phyloP scores from a whole-genome alignment of 2,329 filamentous ascomycete genomes.

The Parastagonospora nodorum region DNA sequence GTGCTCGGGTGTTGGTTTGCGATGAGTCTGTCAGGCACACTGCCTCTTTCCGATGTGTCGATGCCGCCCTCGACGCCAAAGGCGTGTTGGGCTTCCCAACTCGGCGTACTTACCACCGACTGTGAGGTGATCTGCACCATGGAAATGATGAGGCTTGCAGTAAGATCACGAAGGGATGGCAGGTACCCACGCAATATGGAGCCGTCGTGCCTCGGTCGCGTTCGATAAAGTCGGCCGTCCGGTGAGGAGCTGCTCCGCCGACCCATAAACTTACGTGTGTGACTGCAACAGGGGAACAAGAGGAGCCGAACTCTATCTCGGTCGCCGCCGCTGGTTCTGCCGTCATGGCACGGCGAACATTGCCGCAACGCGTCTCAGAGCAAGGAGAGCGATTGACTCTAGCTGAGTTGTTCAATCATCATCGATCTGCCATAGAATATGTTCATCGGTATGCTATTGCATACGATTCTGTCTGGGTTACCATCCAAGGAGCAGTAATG shows the following conservation, averaged over 20 bases:
- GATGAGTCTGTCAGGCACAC: too few species aligned
- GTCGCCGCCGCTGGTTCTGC: background rate
- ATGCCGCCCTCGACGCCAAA: too few species aligned
- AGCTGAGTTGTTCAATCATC: background rate
- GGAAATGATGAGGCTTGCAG: slow-evolving; percentile 24
- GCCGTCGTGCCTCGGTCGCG: slow-evolving; percentile 4
- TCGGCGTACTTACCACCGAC: background rate
- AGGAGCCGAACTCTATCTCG: background rate
- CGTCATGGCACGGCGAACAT: background rate
- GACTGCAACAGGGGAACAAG: background rate
- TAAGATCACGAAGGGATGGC: slow-evolving; percentile 1
- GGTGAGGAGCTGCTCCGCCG: background rate
- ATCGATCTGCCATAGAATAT: background rate
- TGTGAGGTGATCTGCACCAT: background rate
- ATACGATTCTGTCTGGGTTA: background rate
- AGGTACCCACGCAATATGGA: slow-evolving; percentile 5
- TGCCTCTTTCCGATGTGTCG: too few species aligned
- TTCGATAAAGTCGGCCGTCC: background rate
- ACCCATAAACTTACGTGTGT: background rate
- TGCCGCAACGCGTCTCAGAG: background rate
- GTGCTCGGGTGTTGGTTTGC: too few species aligned
- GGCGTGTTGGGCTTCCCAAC: background rate
- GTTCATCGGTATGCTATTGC: background rate
- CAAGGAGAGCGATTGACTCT: background rate
- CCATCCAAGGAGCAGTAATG: too few species aligned